phyloP scores from a whole-genome alignment of 2,329 filamentous ascomycete species.

The Fusarium azukiicola region DNA sequence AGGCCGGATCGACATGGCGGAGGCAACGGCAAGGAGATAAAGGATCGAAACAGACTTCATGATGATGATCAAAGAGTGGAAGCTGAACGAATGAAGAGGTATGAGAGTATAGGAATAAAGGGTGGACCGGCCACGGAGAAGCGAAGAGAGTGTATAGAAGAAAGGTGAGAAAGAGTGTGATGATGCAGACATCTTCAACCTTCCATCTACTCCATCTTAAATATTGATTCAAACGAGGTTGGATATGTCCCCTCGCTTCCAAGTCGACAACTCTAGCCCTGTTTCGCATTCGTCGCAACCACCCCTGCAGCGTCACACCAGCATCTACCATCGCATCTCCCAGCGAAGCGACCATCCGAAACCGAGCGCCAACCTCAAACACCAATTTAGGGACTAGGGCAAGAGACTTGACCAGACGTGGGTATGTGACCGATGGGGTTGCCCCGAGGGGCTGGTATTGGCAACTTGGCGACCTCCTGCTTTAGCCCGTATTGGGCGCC shows the following conservation, averaged over 20 bases:
- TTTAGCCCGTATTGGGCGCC: background rate
- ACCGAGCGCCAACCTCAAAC: constrained; percentile 33
- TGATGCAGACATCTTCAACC: background rate
- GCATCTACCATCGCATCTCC: constrained; percentile 25
- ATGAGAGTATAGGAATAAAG: background rate
- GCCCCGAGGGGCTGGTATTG: background rate
- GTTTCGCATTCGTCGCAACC: constrained; percentile 37
- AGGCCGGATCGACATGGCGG: constrained; percentile 26
- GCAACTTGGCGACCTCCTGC: constrained; percentile 7
- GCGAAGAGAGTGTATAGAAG: background rate
- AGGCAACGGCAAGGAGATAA: constrained; percentile 12
- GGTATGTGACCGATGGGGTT: background rate
- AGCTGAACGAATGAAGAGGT: background rate
- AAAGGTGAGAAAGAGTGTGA: constrained; percentile 14
- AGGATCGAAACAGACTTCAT: constrained; percentile 30
- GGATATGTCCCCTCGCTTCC: background rate
- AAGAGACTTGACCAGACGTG: background rate
- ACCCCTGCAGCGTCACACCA: constrained; percentile 29
- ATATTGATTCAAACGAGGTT: background rate
- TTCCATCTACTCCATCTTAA: background rate
- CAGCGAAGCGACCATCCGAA: constrained; percentile 38
- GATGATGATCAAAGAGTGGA: background rate
- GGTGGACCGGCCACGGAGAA: constrained; percentile 33
- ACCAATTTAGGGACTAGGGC: background rate
- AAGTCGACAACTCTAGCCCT: constrained; percentile 2